phyloP scores from a whole-genome alignment of 371 early-diverging fungal species.

The Coemansia sp. region DNA sequence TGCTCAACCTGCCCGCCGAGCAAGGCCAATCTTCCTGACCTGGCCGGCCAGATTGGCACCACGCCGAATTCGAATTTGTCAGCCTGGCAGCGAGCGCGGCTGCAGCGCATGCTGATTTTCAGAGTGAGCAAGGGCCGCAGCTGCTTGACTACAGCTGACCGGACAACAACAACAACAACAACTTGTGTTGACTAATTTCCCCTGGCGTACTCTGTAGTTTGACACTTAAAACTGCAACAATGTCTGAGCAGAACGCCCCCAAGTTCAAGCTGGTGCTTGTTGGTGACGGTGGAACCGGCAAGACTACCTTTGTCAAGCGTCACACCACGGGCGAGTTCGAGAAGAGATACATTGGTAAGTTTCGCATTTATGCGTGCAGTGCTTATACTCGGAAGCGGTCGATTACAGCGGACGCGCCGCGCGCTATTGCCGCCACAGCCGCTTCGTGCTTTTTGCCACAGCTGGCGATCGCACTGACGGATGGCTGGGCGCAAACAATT shows the following conservation, averaged over 20 bases:
- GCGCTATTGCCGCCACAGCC: constrained; percentile 12
- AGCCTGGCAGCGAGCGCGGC: too few species aligned
- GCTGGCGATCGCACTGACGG: constrained; percentile 2
- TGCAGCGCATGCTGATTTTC: too few species aligned
- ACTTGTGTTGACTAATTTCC: neutral
- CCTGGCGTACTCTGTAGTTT: constrained; percentile 13
- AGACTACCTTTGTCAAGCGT: constrained; percentile 99
- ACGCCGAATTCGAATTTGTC: too few species aligned
- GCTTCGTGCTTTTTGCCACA: constrained; percentile 2
- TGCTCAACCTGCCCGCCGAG: too few species aligned
- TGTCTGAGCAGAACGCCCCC: constrained; percentile 54
- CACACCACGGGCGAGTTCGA: constrained; percentile 99
- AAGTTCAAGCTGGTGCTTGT: constrained; percentile 91
- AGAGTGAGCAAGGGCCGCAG: too few species aligned
- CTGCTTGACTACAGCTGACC: too few species aligned
- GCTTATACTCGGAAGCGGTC: too few species aligned
- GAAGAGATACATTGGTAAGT: constrained; percentile 98
- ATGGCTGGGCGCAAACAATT: constrained; percentile 22
- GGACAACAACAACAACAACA: constrained; percentile 34
- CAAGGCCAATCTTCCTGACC: too few species aligned
- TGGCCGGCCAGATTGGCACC: too few species aligned
- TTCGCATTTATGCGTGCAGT: neutral
- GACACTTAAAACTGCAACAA: constrained; percentile 22
- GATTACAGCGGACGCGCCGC: neutral
- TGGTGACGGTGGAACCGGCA: constrained; percentile 99